phyloP scores from a whole-genome alignment of 495 filamentous ascomycete genomes.

The Ascodesmis nigricans region DNA sequence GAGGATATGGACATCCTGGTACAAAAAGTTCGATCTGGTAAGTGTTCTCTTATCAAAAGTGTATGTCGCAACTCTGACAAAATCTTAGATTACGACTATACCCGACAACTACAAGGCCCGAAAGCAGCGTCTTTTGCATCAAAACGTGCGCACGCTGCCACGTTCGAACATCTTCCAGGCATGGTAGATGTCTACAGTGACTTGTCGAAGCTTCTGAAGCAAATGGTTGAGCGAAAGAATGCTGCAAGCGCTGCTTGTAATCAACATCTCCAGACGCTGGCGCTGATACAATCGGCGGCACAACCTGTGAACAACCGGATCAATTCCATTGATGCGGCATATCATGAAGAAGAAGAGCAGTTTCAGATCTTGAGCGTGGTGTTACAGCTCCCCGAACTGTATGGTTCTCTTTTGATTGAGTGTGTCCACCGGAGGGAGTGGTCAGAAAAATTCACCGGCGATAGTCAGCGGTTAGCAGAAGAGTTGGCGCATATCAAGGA shows the following conservation, averaged over 20 bases:
- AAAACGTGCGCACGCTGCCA: slow-evolving; percentile 68
- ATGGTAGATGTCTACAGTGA: slow-evolving; percentile 47
- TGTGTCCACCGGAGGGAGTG: slow-evolving; percentile 71
- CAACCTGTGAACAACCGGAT: slow-evolving; percentile 46
- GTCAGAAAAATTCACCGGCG: slow-evolving; percentile 65
- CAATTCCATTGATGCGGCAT: slow-evolving; percentile 39
- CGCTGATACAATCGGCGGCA: slow-evolving; percentile 50
- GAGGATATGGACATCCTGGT: slow-evolving; percentile 71
- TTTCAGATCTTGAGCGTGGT: slow-evolving; percentile 59
- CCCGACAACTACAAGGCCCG: slow-evolving; percentile 38
- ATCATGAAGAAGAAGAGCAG: slow-evolving; percentile 40
- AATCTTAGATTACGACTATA: slow-evolving; percentile 48
- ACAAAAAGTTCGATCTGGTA: slow-evolving; percentile 53
- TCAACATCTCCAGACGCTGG: slow-evolving; percentile 56
- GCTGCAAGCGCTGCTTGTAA: slow-evolving; percentile 35
- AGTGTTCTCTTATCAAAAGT: neutral
- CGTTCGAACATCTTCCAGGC: slow-evolving; percentile 66
- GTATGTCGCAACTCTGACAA: neutral
- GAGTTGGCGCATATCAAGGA: slow-evolving; percentile 78
- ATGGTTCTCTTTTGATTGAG: slow-evolving; percentile 73
- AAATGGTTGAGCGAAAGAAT: slow-evolving; percentile 39
- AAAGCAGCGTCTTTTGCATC: slow-evolving; percentile 62
- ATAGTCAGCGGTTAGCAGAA: slow-evolving; percentile 66
- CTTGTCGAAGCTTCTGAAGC: slow-evolving; percentile 48
- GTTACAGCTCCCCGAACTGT: slow-evolving; percentile 61